Percentiles rank a stretch among this genome's conserved stretches.
Evolutionary conservation across 805 yeast species (phyloP).

Genomic region (Lachancea lanzarotensis): DNA sequence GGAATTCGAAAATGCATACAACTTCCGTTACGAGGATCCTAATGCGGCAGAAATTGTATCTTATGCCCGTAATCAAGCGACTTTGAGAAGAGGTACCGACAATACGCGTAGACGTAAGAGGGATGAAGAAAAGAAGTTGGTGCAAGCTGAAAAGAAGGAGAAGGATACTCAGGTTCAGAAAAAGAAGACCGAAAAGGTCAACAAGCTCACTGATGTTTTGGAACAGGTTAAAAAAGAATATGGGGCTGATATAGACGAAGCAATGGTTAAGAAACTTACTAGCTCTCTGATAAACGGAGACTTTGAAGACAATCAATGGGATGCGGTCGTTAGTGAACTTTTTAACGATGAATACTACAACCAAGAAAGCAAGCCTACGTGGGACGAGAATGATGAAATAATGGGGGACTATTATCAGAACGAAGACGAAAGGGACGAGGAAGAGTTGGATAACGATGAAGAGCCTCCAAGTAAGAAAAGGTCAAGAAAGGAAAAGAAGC

Average conservation of each 20-base stretch:
- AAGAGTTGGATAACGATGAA: constrained; percentile 22
- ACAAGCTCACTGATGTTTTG: constrained; percentile 63
- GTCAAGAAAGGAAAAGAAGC: constrained; percentile 49
- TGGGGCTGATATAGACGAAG: constrained; percentile 46
- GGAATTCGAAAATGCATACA: constrained; percentile 83
- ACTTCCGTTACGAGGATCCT: constrained; percentile 92
- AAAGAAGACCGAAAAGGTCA: constrained; percentile 70
- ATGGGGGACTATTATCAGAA: constrained; percentile 36
- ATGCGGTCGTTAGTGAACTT: constrained; percentile 70
- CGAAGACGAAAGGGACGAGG: constrained; percentile 36
- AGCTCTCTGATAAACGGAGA: constrained; percentile 77
- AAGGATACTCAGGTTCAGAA: constrained; percentile 57
- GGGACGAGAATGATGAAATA: constrained; percentile 55
- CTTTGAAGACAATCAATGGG: constrained; percentile 90
- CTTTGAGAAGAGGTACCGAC: constrained; percentile 73
- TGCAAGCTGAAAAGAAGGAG: constrained; percentile 44
- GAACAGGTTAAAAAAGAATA: constrained; percentile 38
- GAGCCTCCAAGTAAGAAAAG: constrained; percentile 33
- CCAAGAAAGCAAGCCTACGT: constrained; percentile 55
- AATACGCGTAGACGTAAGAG: constrained; percentile 77
- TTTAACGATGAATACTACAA: constrained; percentile 79
- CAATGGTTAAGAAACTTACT: constrained; percentile 59
- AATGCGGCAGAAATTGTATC: constrained; percentile 84
- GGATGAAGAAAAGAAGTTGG: constrained; percentile 56
- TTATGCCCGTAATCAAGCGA: constrained; percentile 91